Base-by-base conservation (phyloP, 805 yeast species). In the Candida maesae region DNA sequence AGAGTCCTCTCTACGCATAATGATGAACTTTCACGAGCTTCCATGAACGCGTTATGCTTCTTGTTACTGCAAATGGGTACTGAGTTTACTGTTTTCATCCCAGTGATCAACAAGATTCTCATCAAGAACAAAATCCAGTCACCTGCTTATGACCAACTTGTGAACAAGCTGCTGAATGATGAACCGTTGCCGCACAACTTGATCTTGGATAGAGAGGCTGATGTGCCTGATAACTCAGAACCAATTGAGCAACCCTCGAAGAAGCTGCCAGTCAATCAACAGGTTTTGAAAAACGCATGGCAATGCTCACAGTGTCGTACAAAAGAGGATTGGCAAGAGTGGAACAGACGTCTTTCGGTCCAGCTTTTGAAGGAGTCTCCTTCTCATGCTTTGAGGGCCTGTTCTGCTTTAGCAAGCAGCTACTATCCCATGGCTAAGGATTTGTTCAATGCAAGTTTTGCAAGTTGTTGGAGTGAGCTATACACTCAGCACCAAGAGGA, bases 241-340 rank as follows among this genome's bases (percentile, higher is more conserved):
- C 86, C 81, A 36, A 74, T 81, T 15, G 91, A 82, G 45, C 76
- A 81, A 47, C 78, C 84, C 1, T 71, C 82, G 3, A 79, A 83
- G 53, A 86, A 86, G 52, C 66, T 91, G 10, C 90, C 95, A 0
- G 76, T 79, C 4, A 79, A 79, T 48, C 82, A 78, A 49, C 71
- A 70, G 39, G 69, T 68, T 8, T 68, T 93, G 52, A 82, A 86
- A 53, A 76, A 78, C 33, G 87, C 90, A 1, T 93, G 99, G 98
- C 96, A 89, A 51, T 84, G 95, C 20, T 77, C 85, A 18, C 91
- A 87, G 50, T 78, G 91, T 49, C 76, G 95, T 38, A 87, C 97
- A 0, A 81, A 81, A 52, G 98, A 90, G 53, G 99, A 93, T 51
- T 93, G 99, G 99, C 91, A 85, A 53, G 98, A 93, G 57, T 93